Percentiles rank a stretch among this genome's conserved stretches.
Conservation (phyloP, 805 yeast genomes). For the Barnettozyma salicaria region DNA sequence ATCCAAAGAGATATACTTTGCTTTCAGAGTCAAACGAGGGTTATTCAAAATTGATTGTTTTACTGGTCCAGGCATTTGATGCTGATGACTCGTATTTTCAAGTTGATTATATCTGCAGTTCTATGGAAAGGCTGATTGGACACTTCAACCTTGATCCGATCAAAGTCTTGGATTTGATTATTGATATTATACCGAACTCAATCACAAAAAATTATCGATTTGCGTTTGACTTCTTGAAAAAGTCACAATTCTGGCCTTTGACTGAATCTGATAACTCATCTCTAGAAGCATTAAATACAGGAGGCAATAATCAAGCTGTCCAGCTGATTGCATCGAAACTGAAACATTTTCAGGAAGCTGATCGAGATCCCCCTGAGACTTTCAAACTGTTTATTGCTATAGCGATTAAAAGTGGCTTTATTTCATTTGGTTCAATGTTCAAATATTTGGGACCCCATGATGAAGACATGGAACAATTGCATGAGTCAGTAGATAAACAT, state of each 20-base stretch:
- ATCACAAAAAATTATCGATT: slow-evolving; percentile 41
- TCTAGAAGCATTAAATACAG: slow-evolving; percentile 33
- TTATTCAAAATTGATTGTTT: slow-evolving; percentile 54
- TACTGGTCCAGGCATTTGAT: slow-evolving; percentile 38
- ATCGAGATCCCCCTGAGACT: slow-evolving; percentile 36
- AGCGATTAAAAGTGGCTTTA: slow-evolving; percentile 57
- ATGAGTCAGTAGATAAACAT: slow-evolving; percentile 39
- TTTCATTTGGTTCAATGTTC: slow-evolving; percentile 59
- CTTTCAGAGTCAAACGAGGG: slow-evolving; percentile 77
- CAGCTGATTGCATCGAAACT: slow-evolving; percentile 46
- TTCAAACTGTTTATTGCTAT: slow-evolving; percentile 44
- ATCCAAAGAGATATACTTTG: slow-evolving; percentile 54
- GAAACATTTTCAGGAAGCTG: slow-evolving; percentile 24
- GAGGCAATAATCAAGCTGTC: slow-evolving; percentile 54
- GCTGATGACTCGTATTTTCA: slow-evolving; percentile 37
- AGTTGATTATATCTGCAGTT: slow-evolving; percentile 39
- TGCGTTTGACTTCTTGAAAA: slow-evolving; percentile 42
- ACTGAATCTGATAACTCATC: slow-evolving; percentile 29
- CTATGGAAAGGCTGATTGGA: slow-evolving; percentile 57
- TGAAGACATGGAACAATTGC: slow-evolving; percentile 38
- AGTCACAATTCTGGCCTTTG: slow-evolving; percentile 65
- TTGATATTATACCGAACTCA: slow-evolving; percentile 45
- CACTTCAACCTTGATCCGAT: slow-evolving; percentile 71
- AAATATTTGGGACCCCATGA: slow-evolving; percentile 50
- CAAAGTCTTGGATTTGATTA: slow-evolving; percentile 56